phyloP scores from a whole-genome alignment of 257 asterid species.

The Solanum commersonii region DNA sequence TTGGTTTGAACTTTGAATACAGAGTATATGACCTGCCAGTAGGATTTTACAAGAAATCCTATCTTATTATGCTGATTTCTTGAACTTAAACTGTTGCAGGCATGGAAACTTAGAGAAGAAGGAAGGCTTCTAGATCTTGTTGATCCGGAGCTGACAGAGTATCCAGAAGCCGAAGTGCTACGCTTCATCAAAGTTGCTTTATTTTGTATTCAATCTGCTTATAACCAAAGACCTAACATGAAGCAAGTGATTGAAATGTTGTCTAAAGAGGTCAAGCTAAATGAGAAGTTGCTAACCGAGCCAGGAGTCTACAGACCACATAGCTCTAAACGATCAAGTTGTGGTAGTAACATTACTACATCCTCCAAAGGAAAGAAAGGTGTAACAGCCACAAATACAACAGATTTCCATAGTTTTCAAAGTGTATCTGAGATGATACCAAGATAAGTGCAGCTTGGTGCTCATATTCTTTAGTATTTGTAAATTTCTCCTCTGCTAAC shows the following conservation, averaged over 20 bases:
- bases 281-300: slow-evolving; percentile 40
- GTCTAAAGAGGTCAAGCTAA: slow-evolving; percentile 44
- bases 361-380: slow-evolving; percentile 21
- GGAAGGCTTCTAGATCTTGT: slow-evolving; percentile 48
- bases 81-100: slow-evolving; percentile 25
- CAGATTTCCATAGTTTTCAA: slow-evolving; percentile 16
- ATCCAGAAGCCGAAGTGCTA: slow-evolving; percentile 29
- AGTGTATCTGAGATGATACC: slow-evolving; percentile 40
- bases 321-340: slow-evolving; percentile 8
- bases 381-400: slow-evolving; percentile 10
- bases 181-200: slow-evolving; percentile 59
- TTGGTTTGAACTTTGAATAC: background rate
- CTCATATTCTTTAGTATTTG: background rate
- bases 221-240: slow-evolving; percentile 73
- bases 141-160: slow-evolving; percentile 49
- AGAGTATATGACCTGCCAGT: background rate
- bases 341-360: slow-evolving; percentile 13
- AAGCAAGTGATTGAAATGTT: slow-evolving; percentile 70
- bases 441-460: slow-evolving; percentile 22
- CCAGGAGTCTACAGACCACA: slow-evolving; percentile 52
- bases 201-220: slow-evolving; percentile 64
- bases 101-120: slow-evolving; percentile 65
- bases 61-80: background rate
- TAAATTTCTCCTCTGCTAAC: background rate
- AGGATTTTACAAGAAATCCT: background rate